A percentile compares a stretch with the other conserved stretches of the same genome.
phyloP scores from a whole-genome alignment of 768 basidiomycete species.

The Termitomyces sp. region DNA sequence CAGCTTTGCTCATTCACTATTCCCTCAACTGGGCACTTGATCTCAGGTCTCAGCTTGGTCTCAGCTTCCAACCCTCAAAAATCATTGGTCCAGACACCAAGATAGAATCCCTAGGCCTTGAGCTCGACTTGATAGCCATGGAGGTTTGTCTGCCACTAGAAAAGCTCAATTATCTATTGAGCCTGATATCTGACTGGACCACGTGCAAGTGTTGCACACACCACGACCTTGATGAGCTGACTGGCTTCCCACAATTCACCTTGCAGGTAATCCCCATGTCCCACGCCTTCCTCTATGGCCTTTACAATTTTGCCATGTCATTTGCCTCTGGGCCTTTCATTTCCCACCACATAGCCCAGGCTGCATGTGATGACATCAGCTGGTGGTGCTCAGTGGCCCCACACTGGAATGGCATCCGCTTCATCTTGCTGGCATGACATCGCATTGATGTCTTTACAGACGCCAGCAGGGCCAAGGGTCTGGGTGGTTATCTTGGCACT shows the following conservation, averaged over 20 bases:
- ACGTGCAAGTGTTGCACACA: neutral
- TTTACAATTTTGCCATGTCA: neutral
- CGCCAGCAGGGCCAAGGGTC: neutral
- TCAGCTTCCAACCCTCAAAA: neutral
- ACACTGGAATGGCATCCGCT: neutral
- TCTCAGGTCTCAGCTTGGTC: neutral
- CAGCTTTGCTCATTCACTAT: neutral
- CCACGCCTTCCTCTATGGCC: neutral
- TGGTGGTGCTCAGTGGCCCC: neutral
- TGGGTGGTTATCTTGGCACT: neutral
- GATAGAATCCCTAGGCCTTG: neutral
- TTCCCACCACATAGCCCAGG: neutral
- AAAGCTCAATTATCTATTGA: neutral
- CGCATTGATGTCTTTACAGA: neutral
- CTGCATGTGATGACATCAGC: neutral
- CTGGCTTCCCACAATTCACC: neutral
- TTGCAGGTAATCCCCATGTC: neutral
- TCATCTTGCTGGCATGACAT: neutral
- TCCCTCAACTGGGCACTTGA: neutral
- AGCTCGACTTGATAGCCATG: neutral
- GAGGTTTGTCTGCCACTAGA: neutral
- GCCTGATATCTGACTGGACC: accelerated
- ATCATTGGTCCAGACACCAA: neutral
- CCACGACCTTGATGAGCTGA: neutral
- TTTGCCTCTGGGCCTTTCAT: neutral